Conservation (phyloP, 257 asterid species). For the Solanum neorickii region DNA sequence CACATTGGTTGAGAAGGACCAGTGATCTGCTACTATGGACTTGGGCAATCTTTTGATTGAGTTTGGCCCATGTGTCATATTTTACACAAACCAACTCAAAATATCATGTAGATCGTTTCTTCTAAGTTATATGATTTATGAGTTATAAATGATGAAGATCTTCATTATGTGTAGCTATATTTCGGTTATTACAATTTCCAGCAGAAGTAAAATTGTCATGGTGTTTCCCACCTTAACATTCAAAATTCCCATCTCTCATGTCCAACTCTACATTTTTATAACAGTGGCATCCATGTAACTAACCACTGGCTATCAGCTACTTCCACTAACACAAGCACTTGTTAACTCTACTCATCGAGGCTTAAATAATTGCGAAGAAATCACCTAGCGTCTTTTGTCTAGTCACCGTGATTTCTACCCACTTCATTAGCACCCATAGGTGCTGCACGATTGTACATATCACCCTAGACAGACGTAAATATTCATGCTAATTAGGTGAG, state of each 20-base stretch:
- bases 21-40: background rate
- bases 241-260: background rate
- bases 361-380: background rate
- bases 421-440: background rate
- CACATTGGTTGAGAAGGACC: background rate
- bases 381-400: background rate
- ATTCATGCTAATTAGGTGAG: background rate
- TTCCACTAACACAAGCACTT: background rate
- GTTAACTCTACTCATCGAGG: background rate
- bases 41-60: background rate
- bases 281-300: background rate
- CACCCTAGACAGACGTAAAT: background rate
- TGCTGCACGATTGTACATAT: background rate
- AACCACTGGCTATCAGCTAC: background rate
- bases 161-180: background rate
- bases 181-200: background rate
- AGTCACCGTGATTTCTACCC: background rate
- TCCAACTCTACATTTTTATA: background rate
- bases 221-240: background rate
- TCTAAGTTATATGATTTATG: background rate
- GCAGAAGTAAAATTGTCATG: background rate
- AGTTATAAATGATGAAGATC: background rate
- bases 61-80: background rate
- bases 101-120: background rate
- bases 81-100: background rate